phyloP scores from a whole-genome alignment of 208 protist species.

The Trypanosoma avium region DNA sequence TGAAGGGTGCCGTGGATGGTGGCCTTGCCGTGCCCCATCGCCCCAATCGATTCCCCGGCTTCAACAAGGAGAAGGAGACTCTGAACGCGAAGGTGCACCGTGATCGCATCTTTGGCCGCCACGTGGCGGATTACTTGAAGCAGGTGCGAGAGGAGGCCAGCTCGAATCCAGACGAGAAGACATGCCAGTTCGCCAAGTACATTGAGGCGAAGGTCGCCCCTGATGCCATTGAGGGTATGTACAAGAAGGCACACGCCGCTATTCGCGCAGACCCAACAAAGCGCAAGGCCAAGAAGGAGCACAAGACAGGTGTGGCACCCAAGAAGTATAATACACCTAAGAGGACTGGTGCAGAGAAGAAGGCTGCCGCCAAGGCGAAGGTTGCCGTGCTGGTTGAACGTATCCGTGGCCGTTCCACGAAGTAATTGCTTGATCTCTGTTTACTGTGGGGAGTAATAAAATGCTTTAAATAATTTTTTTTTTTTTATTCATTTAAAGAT shows the following conservation, averaged over 20 bases:
- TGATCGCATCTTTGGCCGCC: conserved; percentile 96
- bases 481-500: conserved; percentile 15
- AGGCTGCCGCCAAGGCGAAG: conserved; percentile 68
- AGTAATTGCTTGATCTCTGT: not conserved
- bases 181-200: conserved; percentile 96
- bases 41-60: conserved; percentile 96
- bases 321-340: conserved; percentile 62
- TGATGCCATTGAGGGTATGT: conserved; percentile 95
- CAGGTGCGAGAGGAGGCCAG: conserved; percentile 93
- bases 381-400: conserved; percentile 58
- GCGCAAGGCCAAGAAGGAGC: conserved; percentile 58
- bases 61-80: conserved; percentile 86
- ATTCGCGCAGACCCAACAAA: conserved; percentile 94
- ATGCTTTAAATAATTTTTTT: conserved; percentile 18
- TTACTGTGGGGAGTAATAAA: not conserved
- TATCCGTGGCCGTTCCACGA: conserved; percentile 31
- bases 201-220: conserved; percentile 90
- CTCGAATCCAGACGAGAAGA: conserved; percentile 85
- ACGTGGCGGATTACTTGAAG: conserved; percentile 99
- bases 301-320: conserved; percentile 33
- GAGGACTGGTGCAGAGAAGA: conserved; percentile 48
- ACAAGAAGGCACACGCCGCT: conserved; percentile 91
- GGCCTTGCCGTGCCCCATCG: conserved; percentile 97
- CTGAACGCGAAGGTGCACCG: conserved; percentile 93
- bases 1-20: conserved; percentile 98